Conservation (phyloP, 768 basidiomycete species). For the Mycena rebaudengoi region DNA sequence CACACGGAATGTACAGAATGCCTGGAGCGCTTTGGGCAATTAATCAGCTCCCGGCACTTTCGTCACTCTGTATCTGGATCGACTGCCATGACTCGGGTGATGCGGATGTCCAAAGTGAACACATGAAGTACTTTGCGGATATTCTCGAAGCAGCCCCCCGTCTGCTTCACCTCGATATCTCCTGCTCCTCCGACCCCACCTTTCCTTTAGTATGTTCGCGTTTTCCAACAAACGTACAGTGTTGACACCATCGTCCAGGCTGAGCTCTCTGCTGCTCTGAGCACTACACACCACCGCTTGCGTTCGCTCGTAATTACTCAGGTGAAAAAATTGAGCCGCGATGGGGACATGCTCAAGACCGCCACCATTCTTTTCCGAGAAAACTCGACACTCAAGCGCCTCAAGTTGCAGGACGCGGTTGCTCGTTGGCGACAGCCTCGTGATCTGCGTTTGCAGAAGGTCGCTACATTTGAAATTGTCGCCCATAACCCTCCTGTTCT, state of each 20-base stretch:
- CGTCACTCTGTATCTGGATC: constrained; percentile 27
- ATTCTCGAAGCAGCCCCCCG: constrained; percentile 18
- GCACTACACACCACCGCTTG: constrained; percentile 9
- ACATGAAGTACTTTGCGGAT: constrained; percentile 24
- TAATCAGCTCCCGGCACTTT: constrained; percentile 22
- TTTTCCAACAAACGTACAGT: not conserved
- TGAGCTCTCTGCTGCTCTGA: constrained; percentile 20
- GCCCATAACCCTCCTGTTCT: constrained; percentile 1
- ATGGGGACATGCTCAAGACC: constrained; percentile 23
- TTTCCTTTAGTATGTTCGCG: constrained; percentile 14
- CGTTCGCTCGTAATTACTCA: constrained; percentile 24
- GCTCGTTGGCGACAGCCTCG: constrained; percentile 27
- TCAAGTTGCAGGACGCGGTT: constrained; percentile 21
- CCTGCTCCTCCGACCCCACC: constrained; percentile 25
- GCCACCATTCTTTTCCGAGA: constrained; percentile 21
- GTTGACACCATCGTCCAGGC: not conserved
- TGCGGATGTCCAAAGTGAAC: constrained; percentile 23
- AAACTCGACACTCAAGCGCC: constrained; percentile 8
- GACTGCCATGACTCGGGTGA: constrained; percentile 28
- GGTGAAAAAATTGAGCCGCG: constrained; percentile 16
- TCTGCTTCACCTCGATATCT: constrained; percentile 20
- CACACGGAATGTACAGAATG: constrained; percentile 24
- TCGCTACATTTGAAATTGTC: constrained; percentile 17
- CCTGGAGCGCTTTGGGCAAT: constrained; percentile 26
- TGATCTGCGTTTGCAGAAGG: constrained; percentile 21